Percentiles rank a stretch among this genome's conserved stretches.
Conservation (phyloP, 257 asterid species). For the Capsicum chinense region DNA sequence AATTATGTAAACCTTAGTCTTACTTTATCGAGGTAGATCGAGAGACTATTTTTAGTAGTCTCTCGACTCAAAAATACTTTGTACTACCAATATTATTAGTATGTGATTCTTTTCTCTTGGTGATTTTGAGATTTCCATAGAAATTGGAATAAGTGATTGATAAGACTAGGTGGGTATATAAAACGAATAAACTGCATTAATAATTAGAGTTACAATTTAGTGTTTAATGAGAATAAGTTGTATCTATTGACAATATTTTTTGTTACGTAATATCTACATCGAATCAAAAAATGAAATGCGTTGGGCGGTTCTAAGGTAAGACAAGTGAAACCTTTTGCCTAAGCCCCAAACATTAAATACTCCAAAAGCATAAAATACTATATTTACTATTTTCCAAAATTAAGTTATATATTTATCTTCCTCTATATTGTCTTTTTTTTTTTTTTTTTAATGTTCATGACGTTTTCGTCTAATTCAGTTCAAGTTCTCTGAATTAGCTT, state of each 20-base stretch:
- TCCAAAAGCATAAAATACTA: too few species aligned
- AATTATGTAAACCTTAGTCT: too few species aligned
- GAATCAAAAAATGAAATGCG: neutral
- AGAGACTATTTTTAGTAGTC: neutral
- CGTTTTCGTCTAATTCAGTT: neutral
- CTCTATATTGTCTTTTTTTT: too few species aligned
- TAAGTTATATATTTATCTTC: too few species aligned
- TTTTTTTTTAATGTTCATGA: neutral
- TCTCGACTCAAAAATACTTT: neutral
- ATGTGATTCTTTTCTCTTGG: neutral
- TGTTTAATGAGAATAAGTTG: neutral
- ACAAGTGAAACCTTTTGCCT: neutral
- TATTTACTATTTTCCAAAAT: too few species aligned
- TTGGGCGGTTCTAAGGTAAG: fast-evolving
- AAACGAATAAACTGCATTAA: conserved; percentile 5
- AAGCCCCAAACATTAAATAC: too few species aligned
- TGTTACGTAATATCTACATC: neutral
- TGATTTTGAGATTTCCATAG: neutral
- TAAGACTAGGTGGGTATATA: neutral
- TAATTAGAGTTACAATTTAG: neutral
- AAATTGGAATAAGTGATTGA: conserved; percentile 11
- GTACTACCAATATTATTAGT: neutral
- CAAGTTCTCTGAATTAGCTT: neutral
- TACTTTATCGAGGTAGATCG: neutral
- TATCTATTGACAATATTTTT: neutral